These are phyloP conservation scores for Tylopilus felleus DNA, from an alignment of 768 basidiomycete genomes.

Conservation along the genomic window DNA sequence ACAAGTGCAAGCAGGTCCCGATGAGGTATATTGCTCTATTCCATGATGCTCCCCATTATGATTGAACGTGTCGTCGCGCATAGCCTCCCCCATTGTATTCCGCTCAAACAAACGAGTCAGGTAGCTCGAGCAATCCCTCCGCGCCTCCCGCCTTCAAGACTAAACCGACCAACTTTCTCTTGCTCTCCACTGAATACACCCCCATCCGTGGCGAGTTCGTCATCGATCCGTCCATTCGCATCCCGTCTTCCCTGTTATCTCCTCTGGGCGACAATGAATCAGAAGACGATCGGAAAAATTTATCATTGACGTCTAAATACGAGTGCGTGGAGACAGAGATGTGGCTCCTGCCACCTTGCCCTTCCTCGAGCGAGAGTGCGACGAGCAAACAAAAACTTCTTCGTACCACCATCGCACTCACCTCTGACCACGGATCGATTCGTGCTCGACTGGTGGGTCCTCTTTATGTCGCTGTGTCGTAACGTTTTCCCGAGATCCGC, in stretches of 20 bases:
- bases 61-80: too few relatives aligned
- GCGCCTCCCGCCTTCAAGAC: slow-evolving; percentile 14
- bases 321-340: slow-evolving; percentile 30
- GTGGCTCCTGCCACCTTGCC: too few relatives aligned
- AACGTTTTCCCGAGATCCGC: neutral
- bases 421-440: neutral
- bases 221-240: slow-evolving; percentile 39
- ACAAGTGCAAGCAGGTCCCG: too few relatives aligned
- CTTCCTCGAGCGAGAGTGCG: neutral
- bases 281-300: slow-evolving; percentile 38
- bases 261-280: slow-evolving; percentile 36
- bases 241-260: slow-evolving; percentile 39
- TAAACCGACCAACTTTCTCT: slow-evolving; percentile 27
- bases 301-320: slow-evolving; percentile 34
- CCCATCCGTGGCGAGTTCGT: slow-evolving; percentile 33
- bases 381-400: slow-evolving; percentile 1
- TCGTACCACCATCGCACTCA: slow-evolving; percentile 20
- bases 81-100: too few relatives aligned
- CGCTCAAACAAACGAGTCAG: too few relatives aligned
- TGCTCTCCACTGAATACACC: slow-evolving; percentile 3
- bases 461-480: neutral
- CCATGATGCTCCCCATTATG: too few relatives aligned
- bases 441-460: neutral
- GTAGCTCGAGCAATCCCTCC: neutral
- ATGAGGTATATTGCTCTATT: too few relatives aligned